These are phyloP conservation scores for Aspergillus kassunensis DNA, from an alignment of 495 filamentous ascomycete genomes.

Conservation along the genomic window DNA sequence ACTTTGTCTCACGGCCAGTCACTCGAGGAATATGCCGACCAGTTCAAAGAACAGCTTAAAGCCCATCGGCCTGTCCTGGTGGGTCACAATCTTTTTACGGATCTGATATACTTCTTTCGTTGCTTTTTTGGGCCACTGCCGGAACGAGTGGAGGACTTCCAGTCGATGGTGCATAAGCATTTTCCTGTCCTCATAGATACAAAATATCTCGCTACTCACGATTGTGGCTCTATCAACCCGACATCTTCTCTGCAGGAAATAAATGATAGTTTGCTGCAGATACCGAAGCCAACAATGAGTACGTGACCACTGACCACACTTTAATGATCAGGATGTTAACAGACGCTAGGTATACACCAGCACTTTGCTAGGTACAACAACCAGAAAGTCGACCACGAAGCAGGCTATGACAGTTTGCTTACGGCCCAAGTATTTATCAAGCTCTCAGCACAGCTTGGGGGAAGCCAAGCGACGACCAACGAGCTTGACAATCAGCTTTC, in stretches of 20 bases:
- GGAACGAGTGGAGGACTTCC: conserved; percentile 56
- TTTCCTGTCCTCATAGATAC: conserved; percentile 76
- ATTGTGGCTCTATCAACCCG: conserved; percentile 48
- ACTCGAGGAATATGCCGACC: conserved; percentile 21
- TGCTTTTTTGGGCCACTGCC: conserved; percentile 68
- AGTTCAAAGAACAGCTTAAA: conserved; percentile 38
- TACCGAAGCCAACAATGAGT: conserved; percentile 44
- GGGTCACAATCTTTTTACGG: conserved; percentile 74
- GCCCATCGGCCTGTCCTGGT: conserved; percentile 54
- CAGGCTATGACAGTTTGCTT: conserved; percentile 70
- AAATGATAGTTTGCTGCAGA: conserved; percentile 33
- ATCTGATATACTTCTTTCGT: conserved; percentile 66
- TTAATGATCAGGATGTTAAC: too few relatives aligned
- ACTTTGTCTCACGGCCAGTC: conserved; percentile 42
- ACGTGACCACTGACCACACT: too few relatives aligned
- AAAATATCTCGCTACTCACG: conserved; percentile 66
- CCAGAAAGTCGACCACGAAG: conserved; percentile 53
- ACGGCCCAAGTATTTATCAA: conserved; percentile 64
- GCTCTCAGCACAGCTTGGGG: conserved; percentile 50
- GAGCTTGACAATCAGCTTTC: conserved; percentile 15
- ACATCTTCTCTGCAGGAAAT: conserved; percentile 49
- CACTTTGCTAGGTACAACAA: conserved; percentile 47
- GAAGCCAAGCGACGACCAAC: too few relatives aligned
- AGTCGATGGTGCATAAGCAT: conserved; percentile 43
- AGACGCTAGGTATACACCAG: conserved; percentile 31